Evolutionary conservation across 1,139 yeast genomes (phyloP).

Genomic region (Yamadazyma triangularis): DNA sequence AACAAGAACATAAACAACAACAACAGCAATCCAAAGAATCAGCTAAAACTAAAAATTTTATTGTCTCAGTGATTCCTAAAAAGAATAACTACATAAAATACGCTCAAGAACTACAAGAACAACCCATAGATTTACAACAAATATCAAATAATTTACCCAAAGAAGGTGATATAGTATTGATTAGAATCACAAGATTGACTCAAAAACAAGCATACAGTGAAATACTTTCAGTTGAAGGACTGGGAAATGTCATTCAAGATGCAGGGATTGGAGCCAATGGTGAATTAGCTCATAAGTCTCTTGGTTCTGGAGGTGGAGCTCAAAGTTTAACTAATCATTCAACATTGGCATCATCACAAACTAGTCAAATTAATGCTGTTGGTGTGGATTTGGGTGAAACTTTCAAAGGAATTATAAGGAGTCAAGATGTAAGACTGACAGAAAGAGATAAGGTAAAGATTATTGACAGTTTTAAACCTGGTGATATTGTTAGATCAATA

Average conservation of each 20-base stretch:
- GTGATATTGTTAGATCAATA: constrained; percentile 81
- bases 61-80: constrained; percentile 29
- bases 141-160: constrained; percentile 61
- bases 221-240: constrained; percentile 72
- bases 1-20: constrained; percentile 3
- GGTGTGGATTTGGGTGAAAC: constrained; percentile 82
- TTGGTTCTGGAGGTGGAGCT: constrained; percentile 54
- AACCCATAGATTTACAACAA: not conserved
- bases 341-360: constrained; percentile 43
- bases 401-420: constrained; percentile 81
- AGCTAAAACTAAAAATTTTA: constrained; percentile 10
- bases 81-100: constrained; percentile 30
- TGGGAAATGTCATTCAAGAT: constrained; percentile 55
- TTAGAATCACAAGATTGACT: constrained; percentile 64
- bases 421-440: constrained; percentile 86
- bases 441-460: constrained; percentile 86
- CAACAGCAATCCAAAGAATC: too few relatives aligned
- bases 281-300: constrained; percentile 32
- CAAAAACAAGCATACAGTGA: constrained; percentile 77
- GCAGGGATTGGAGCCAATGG: constrained; percentile 68
- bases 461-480: constrained; percentile 78
- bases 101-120: constrained; percentile 1
- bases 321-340: constrained; percentile 36
- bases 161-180: constrained; percentile 81
- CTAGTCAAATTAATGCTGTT: constrained; percentile 29